These are phyloP conservation scores for Wallacemonas sp. DNA, from an alignment of 208 protist genomes.

Conservation along the genomic window DNA sequence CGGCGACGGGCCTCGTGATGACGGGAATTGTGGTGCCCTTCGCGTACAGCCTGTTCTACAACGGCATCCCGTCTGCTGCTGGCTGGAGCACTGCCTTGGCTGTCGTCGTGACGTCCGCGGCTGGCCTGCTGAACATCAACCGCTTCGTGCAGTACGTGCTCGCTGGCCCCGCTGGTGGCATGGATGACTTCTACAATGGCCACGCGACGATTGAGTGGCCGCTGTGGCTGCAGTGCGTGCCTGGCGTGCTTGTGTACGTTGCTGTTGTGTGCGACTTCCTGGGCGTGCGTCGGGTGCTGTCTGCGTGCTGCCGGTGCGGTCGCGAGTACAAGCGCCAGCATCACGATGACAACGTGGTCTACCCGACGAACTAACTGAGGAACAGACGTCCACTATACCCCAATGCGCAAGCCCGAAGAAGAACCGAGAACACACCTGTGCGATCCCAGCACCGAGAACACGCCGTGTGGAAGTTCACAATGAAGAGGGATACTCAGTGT, in stretches of 20 bases:
- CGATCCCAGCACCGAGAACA: no score
- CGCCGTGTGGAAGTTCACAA: no score
- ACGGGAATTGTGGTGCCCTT: conserved; percentile 12
- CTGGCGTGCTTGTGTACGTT: conserved; percentile 12
- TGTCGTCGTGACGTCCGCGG: conserved; percentile 8
- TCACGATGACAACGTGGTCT: no score
- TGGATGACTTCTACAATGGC: conserved; percentile 17
- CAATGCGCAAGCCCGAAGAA: no score
- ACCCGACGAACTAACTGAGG: no score
- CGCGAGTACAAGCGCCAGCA: conserved; percentile 8
- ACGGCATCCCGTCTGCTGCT: conserved; percentile 8
- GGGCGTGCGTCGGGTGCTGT: background rate
- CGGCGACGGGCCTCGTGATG: conserved; percentile 1
- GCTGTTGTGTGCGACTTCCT: conserved; percentile 6
- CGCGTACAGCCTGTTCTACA: conserved; percentile 14
- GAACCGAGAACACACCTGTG: no score
- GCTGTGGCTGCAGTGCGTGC: conserved; percentile 4
- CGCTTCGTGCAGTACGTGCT: conserved; percentile 20
- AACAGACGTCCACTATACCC: no score
- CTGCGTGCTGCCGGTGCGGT: conserved; percentile 1
- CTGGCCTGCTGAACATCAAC: conserved; percentile 13
- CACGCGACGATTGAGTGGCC: conserved; percentile 15
- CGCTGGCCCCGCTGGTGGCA: background rate
- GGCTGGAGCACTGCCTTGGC: conserved; percentile 9
- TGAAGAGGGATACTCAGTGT: no score